Evolutionary conservation across 768 basidiomycete genomes (phyloP), one percentile per base, ranked within the genome.

Genomic region (Phallus indusiatus): DNA sequence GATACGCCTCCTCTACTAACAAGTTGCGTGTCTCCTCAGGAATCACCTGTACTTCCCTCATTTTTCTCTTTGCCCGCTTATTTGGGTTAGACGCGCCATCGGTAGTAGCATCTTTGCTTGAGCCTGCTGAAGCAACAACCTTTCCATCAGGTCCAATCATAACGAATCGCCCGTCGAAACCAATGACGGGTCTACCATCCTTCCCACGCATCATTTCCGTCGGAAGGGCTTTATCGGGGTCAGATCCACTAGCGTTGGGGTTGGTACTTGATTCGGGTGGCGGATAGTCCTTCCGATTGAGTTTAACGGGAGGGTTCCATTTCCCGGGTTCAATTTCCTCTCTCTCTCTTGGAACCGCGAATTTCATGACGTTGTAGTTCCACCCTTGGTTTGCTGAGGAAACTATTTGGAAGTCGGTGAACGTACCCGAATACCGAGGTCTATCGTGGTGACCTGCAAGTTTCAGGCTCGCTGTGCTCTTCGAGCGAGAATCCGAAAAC

Each of bases 341-440:
- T 1, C 36, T 49, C 59, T 85, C 79, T n/a, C n/a, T n/a, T 35
- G 84, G 82, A 2, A 14, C 42, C 70, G 89, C 84, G 69, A 94
- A 91, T 71, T 91, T 91, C 87, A 94, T 90, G 60, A 94, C 82
- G 72, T 93, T 88, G 78, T 91, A 90, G 68, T 88, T 90, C 89
- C 90, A 92, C 24, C 86, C 88, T 68, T 88, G 88, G 67, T 86
- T 80, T 16, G 83, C 80, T 28, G 86, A 86, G 7, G 88, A 88
- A 70, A 90, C 80, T 66, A 93, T 81, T 67, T 79, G 80, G 74
- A 82, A 93, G 69, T 92, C 90, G 62, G 81, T 78, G 73, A 74
- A 91, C 0, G 82, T 28, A 7, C 28, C 28, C 7, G 28, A 28
- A 3, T 3, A 7, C 7, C 4, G 2, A 7, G 28, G 28, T 28